Percentiles rank a stretch among this genome's conserved stretches.
Conservation (phyloP, 345 rosid species). For the Nephelium lappaceum region DNA sequence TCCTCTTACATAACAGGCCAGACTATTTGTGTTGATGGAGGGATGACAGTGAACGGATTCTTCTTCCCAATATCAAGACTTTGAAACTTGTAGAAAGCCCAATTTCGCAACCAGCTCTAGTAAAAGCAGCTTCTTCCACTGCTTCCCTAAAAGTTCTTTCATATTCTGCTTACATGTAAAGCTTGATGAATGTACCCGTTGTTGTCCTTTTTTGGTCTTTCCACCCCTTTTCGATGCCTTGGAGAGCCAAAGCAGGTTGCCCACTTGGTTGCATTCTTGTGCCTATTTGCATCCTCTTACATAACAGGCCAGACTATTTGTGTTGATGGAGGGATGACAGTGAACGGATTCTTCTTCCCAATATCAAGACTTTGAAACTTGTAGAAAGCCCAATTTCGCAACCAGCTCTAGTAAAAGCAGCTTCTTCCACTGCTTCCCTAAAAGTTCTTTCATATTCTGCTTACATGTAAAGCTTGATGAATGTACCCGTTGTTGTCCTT, state of each 20-base stretch:
- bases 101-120: no score
- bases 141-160: no score
- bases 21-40: slow-evolving; percentile 49
- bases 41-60: slow-evolving; percentile 38
- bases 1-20: slow-evolving; percentile 55
- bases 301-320: slow-evolving; percentile 45
- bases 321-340: slow-evolving; percentile 54
- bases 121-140: no score
- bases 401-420: no score
- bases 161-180: no score
- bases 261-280: slow-evolving; percentile 45
- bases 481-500: no score
- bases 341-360: slow-evolving; percentile 21
- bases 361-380: neutral
- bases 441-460: no score
- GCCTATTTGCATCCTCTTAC: slow-evolving; percentile 57
- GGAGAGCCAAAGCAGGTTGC: slow-evolving; percentile 49
- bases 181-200: no score
- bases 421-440: no score
- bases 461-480: no score
- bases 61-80: neutral
- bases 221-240: slow-evolving; percentile 36
- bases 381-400: no score
- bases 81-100: neutral
- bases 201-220: no score